Percentiles rank a stretch among this genome's conserved stretches.
Conservation (phyloP, 2,329 filamentous ascomycete genomes). For the Aureobasidium sp. region DNA sequence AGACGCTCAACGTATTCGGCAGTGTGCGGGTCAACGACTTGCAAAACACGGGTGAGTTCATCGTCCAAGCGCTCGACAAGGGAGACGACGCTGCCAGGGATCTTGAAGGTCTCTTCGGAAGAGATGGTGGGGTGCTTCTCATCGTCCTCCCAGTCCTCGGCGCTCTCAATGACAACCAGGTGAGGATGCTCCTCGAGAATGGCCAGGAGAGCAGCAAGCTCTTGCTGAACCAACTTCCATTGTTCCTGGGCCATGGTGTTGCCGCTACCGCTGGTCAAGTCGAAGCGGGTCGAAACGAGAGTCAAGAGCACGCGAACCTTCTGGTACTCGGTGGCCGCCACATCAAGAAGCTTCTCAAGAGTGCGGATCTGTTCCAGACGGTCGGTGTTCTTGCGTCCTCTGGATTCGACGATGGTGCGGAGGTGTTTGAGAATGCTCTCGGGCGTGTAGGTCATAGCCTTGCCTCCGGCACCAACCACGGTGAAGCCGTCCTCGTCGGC, state of each 20-base stretch:
- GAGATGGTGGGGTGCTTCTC: conserved; percentile 78
- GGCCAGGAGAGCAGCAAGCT: conserved; percentile 69
- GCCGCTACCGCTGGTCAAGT: conserved; percentile 71
- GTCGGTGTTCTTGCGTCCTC: conserved; percentile 99
- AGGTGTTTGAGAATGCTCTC: conserved; percentile 98
- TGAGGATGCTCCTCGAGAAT: conserved; percentile 73
- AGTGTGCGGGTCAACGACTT: conserved; percentile 96
- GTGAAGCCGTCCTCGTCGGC: conserved; percentile 82
- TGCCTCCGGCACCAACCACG: conserved; percentile 81
- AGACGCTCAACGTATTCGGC: conserved; percentile 97
- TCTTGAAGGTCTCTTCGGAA: conserved; percentile 73
- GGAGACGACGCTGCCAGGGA: conserved; percentile 89
- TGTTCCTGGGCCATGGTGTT: conserved; percentile 90
- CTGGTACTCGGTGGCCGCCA: conserved; percentile 87
- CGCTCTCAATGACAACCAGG: conserved; percentile 80
- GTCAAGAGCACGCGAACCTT: conserved; percentile 86
- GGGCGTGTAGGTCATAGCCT: conserved; percentile 83
- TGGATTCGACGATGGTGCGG: conserved; percentile 83
- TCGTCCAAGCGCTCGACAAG: conserved; percentile 94
- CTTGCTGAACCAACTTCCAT: conserved; percentile 90
- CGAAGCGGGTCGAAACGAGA: conserved; percentile 88
- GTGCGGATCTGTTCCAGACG: conserved; percentile 88
- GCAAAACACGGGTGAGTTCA: conserved; percentile 92
- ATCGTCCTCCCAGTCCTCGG: conserved; percentile 98
- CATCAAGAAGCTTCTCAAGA: conserved; percentile 93